phyloP scores from a whole-genome alignment of 495 filamentous ascomycete species.

The Penicillium pancosmium region DNA sequence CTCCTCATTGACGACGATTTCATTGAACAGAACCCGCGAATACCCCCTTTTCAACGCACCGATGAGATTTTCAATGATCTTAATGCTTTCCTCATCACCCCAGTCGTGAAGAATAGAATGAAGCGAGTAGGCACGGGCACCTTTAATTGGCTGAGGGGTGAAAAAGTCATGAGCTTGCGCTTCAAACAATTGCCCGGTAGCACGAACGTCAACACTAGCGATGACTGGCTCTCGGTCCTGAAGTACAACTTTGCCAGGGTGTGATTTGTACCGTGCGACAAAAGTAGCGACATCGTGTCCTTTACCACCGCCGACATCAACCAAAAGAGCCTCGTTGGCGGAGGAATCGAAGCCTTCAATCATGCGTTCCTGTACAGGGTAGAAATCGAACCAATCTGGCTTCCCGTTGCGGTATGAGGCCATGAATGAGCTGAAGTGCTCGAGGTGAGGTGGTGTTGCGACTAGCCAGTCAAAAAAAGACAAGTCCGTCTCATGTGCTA shows the following conservation, averaged over 20 bases:
- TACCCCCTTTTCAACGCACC: conserved; percentile 54
- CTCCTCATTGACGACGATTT: conserved; percentile 51
- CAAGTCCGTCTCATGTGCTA: conserved; percentile 28
- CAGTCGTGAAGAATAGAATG: conserved; percentile 55
- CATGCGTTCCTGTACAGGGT: conserved; percentile 9
- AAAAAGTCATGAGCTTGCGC: conserved; percentile 51
- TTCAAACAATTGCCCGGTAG: conserved; percentile 14
- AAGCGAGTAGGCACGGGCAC: conserved; percentile 39
- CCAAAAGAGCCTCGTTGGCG: conserved; percentile 42
- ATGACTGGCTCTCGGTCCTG: conserved; percentile 52
- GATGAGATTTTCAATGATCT: conserved; percentile 47
- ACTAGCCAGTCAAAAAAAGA: conserved; percentile 33
- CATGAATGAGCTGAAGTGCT: conserved; percentile 40
- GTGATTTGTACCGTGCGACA: conserved; percentile 24
- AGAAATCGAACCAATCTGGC: conserved; percentile 48
- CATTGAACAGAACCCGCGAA: conserved; percentile 53
- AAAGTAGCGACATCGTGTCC: conserved; percentile 54
- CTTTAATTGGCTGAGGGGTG: conserved; percentile 50
- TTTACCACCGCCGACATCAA: conserved; percentile 56
- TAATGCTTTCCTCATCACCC: conserved; percentile 45
- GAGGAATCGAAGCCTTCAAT: conserved; percentile 29
- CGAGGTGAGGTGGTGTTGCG: conserved; percentile 18
- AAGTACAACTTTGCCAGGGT: conserved; percentile 47
- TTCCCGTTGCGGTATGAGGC: conserved; percentile 45
- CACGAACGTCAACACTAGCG: conserved; percentile 26